Base-by-base conservation (phyloP, 805 yeast species). In the Suhomyces kilbournensis region DNA sequence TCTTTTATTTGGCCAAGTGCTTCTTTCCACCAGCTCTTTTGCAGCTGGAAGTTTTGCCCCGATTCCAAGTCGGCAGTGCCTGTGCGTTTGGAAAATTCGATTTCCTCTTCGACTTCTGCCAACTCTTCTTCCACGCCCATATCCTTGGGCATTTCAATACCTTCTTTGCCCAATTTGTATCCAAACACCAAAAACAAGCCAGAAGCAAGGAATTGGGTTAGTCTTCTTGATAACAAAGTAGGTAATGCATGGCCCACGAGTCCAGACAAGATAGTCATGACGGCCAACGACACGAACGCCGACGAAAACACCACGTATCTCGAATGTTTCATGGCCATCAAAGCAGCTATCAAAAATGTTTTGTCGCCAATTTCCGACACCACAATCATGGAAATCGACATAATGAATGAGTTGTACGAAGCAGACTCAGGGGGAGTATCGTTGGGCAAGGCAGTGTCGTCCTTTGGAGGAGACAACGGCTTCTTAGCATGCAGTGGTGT, bases 281-380 rank as follows among this genome's bases (percentile, higher is more conserved):
- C 68, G 3, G 83, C 89, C 62, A 94, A 78, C 1, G 98, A 90
- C 12, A 87, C 67, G 58, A 90, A 90, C 3, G 97, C 94, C 14
- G 97, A 85, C 7, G 90, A 76, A 67, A 94, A 93, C n/a, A 94
- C 98, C 46, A 90, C 77, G 63, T 80, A 62, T 62, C 96, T 80
- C 17, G 92, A 82, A 70, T 91, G 86, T 66, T 90, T 88, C 98
- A 94, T 94, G 28, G 98, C 97, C 97, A 94, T 92, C 58, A 94
- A 77, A 1, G 97, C 98, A 34, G 99, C 97, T 61, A 94, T 90
- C 58, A 94, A 79, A 66, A 94, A 94, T 0, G 99, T 94, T 74
- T 94, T 94, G 69, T 94, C 99, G 54, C 99, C 99, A 53, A 94
- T 86, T 70, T 94, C 99, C 26, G 96, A 88, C n/a, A 91, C 88